Conservation (phyloP, 2,329 filamentous ascomycete genomes). For the Amylocarpus encephaloides region DNA sequence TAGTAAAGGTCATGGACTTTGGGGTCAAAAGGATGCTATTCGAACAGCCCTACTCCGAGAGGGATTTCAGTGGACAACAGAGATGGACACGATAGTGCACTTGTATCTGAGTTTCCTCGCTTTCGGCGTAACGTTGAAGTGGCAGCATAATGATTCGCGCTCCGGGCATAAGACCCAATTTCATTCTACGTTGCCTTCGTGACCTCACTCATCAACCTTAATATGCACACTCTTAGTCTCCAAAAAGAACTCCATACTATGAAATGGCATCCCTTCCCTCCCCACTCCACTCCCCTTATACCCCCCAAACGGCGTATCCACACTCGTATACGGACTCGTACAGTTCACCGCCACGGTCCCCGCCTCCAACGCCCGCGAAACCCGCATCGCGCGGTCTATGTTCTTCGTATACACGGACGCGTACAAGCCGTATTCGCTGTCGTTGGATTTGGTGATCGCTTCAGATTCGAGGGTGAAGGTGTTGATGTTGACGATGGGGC, state of each 20-base stretch:
- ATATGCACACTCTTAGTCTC: constrained; percentile 24
- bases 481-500: constrained; percentile 59
- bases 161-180: too few relatives aligned
- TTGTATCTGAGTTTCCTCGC: too few relatives aligned
- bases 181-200: too few relatives aligned
- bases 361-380: constrained; percentile 44
- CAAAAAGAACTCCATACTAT: constrained; percentile 23
- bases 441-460: constrained; percentile 54
- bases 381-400: constrained; percentile 41
- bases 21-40: too few relatives aligned
- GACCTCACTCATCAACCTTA: constrained; percentile 10
- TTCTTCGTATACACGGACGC: constrained; percentile 52
- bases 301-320: constrained; percentile 25
- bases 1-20: too few relatives aligned
- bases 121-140: too few relatives aligned
- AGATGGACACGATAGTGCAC: too few relatives aligned
- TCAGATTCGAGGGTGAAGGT: constrained; percentile 64
- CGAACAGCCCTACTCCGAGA: too few relatives aligned
- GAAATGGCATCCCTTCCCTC: constrained; percentile 17
- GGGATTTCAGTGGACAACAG: too few relatives aligned
- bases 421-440: constrained; percentile 58
- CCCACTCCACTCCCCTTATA: constrained; percentile 23
- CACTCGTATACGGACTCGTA: constrained; percentile 15
- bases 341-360: constrained; percentile 39
- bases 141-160: too few relatives aligned